Evolutionary conservation across 495 filamentous ascomycete species (phyloP).

Genomic region (Sporormia fimetaria): DNA sequence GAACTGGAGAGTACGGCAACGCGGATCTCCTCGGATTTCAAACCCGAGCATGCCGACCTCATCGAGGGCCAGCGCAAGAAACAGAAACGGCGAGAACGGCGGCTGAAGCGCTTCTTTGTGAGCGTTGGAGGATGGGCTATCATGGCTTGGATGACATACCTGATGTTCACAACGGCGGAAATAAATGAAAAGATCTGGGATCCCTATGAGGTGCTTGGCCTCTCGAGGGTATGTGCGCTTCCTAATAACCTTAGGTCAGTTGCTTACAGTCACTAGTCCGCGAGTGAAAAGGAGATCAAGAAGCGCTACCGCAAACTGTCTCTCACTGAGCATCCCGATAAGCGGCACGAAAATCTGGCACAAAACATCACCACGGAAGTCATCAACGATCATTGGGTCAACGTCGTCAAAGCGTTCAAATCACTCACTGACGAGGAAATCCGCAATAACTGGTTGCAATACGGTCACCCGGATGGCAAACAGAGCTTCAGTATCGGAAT

Average conservation of each 20-base stretch:
- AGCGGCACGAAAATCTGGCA: constrained; percentile 63
- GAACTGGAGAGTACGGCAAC: constrained; percentile 56
- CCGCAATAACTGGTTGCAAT: constrained; percentile 91
- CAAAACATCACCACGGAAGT: constrained; percentile 82
- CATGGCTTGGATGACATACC: constrained; percentile 86
- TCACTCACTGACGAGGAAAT: constrained; percentile 93
- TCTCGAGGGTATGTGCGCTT: constrained; percentile 53
- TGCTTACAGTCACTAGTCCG: constrained; percentile 42
- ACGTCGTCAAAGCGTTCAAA: constrained; percentile 94
- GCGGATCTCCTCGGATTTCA: constrained; percentile 63
- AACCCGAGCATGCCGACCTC: constrained; percentile 68
- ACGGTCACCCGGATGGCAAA: constrained; percentile 93
- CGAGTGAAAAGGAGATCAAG: constrained; percentile 82
- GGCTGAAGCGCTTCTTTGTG: constrained; percentile 72
- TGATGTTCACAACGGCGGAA: constrained; percentile 70
- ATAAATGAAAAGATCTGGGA: constrained; percentile 76
- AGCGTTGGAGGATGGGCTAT: constrained; percentile 65
- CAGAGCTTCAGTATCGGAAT: constrained; percentile 98
- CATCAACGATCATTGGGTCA: constrained; percentile 80
- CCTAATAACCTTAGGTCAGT: neutral
- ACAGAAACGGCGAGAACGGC: constrained; percentile 80
- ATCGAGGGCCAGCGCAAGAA: constrained; percentile 76
- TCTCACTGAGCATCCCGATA: constrained; percentile 84
- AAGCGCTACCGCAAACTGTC: constrained; percentile 76
- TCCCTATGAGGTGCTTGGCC: constrained; percentile 83